Evolutionary conservation across 768 basidiomycete genomes (phyloP), one percentile per base, ranked within the genome.

Genomic region (Nevesoporus exiguus): DNA sequence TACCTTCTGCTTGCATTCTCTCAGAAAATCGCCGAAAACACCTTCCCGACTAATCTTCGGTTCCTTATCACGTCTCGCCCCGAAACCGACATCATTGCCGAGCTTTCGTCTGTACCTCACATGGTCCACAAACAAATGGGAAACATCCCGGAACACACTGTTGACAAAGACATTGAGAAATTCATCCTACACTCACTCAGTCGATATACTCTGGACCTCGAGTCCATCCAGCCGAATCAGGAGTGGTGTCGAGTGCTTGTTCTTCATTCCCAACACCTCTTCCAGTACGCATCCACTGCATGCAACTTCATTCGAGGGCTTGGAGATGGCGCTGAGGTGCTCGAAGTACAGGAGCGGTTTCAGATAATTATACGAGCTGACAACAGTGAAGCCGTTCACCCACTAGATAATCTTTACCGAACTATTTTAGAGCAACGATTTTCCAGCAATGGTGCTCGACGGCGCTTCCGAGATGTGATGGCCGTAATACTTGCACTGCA

Each of bases 231-330:
- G 46, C 55, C 57, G 14, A 46, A 61, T 15, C 19, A 49, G 44
- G 53, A 57, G 24, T 62, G 58, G 63, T 54, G 54, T 51, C 34
- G 21, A 21, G 17, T 51, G 3, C 55, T 69, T 9, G 55, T 59
- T 9, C 22, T 52, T 3, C 57, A 44, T 2, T 64, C 67, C 3
- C 58, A 66, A 9, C 56, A 51, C 0, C 60, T 67, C 11, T 69
- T 69, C 31, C 39, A 39, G 39, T 39, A 11, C 7, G 41, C 41
- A 15, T 24, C 41, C 1, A 24, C 24, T 25, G 41, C 41, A 11
- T 42, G 41, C 7, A 24, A 42, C 41, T 42, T 42, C 22, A 42
- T 42, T 59, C 59, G 51, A 62, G 63, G 67, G 63, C 1, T 37
- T 50, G n/a, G 49, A 14, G 22, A 42, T 14, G 41, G 13, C n/a